Evolutionary conservation across 2,329 filamentous ascomycete genomes (phyloP), one percentile per base, ranked within the genome.

Genomic region (Stylonectria norvegica): DNA sequence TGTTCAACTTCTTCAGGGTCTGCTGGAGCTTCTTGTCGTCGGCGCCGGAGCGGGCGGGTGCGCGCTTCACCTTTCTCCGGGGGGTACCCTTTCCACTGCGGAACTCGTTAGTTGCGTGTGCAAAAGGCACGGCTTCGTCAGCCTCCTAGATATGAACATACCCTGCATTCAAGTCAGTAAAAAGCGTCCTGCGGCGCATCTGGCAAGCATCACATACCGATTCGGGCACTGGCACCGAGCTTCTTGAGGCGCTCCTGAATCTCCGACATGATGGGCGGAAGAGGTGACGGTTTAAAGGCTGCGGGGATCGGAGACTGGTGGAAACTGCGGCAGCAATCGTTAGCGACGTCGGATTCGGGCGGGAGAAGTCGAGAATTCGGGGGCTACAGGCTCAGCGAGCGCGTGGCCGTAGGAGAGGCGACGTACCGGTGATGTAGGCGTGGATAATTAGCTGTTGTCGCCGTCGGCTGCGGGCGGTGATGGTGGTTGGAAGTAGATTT

Each of bases 11-110:
- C 87, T 98, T 98, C 57, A 98, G 81, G 50, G 89, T 77, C 49
- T 85, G 82, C 78, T 98, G 93, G 54, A 98, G 88, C 83, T 98
- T 98, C 88, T 96, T 97, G 85, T 98, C 93, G 69, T 98, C 93
- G 71, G 87, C 89, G 67, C 86, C 89, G 57, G 86, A 86, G 70
- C 83, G 87, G 71, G 89, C 89, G 73, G 94, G 88, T 57, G 91
- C 87, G 75, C 95, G 94, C 89, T 97, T 98, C 71, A 93, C 85
- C 82, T 95, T 94, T 78, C 93, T 83, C 77, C 93, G 82, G 66
- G 93, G 93, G 59, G 93, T 96, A 63, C 93, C 93, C 81, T 98
- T 98, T 77, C 93, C 93, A 76, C 91, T 75, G 52, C 40, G 23
- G 48, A 44, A 30, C 34, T 42, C 36, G 49, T 64, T 61, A 64